Percentiles rank a stretch among this genome's conserved stretches.
These are phyloP conservation scores for Penicillium sp. DNA, from an alignment of 2,329 filamentous ascomycete genomes.

Conservation along the genomic window DNA sequence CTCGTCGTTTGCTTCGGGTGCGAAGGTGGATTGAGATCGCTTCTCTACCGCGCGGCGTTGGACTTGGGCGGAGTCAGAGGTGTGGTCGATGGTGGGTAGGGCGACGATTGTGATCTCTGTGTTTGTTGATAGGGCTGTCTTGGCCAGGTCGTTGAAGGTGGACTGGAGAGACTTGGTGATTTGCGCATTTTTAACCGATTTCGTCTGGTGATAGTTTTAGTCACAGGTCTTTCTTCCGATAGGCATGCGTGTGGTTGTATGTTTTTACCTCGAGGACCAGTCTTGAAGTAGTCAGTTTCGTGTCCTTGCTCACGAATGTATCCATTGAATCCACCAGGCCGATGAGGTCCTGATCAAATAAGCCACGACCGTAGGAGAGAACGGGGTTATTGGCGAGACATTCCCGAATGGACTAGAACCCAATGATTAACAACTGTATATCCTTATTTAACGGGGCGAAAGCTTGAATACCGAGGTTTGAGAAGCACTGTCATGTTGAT, in stretches of 20 bases:
- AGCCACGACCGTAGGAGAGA: conserved; percentile 13
- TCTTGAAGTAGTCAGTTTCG: conserved; percentile 25
- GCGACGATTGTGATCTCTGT: conserved; percentile 57
- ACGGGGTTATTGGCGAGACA: conserved; percentile 28
- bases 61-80: background rate
- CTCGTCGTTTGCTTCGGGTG: no score
- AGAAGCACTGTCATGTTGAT: conserved; percentile 8
- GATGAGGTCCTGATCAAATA: conserved; percentile 22
- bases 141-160: conserved; percentile 51
- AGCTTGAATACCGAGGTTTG: conserved; percentile 10
- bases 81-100: conserved; percentile 43
- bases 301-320: conserved; percentile 33
- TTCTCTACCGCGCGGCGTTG: background rate
- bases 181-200: conserved; percentile 30
- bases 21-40: no score
- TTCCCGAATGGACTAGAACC: conserved; percentile 19
- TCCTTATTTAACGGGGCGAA: background rate
- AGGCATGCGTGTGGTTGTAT: no score
- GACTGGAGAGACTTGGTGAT: conserved; percentile 49
- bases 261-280: conserved; percentile 41
- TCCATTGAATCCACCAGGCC: conserved; percentile 44
- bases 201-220: conserved; percentile 15
- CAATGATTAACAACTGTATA: background rate
- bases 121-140: conserved; percentile 52
- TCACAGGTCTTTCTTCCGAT: background rate